A percentile compares a stretch with the other conserved stretches of the same genome.
These are phyloP conservation scores for Gonium pectorale DNA, from an alignment of 139 green algal genomes.

Conservation along the genomic window DNA sequence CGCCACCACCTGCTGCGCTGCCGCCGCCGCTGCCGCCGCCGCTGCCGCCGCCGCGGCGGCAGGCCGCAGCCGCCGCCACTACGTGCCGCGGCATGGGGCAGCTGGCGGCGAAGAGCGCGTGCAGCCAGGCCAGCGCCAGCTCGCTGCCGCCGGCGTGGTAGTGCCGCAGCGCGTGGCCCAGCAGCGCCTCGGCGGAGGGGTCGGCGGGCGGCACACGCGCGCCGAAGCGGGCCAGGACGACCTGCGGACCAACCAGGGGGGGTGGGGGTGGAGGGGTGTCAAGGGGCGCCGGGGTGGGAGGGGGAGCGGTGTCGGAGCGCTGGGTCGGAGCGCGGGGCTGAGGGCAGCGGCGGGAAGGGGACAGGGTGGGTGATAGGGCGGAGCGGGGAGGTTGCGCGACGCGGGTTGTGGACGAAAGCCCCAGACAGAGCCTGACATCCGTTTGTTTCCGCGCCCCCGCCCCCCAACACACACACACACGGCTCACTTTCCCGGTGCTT, in stretches of 20 bases:
- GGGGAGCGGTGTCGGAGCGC: too few relatives aligned
- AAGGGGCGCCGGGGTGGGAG: too few relatives aligned
- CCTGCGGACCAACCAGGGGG: slow-evolving; percentile 1
- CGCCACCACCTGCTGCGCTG: background rate
- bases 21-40: background rate
- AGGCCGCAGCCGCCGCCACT: slow-evolving; percentile 10
- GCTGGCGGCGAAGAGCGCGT: slow-evolving; percentile 51
- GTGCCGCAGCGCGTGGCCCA: slow-evolving; percentile 51
- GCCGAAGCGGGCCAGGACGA: slow-evolving; percentile 64
- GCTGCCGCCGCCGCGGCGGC: slow-evolving; percentile 10
- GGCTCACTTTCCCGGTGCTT: too few relatives aligned
- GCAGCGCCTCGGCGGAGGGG: slow-evolving; percentile 50
- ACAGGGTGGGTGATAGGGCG: too few relatives aligned
- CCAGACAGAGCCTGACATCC: too few relatives aligned
- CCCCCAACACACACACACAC: too few relatives aligned
- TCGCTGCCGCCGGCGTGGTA: slow-evolving; percentile 51
- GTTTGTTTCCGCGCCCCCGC: too few relatives aligned
- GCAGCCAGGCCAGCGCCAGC: slow-evolving; percentile 64
- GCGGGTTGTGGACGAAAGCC: too few relatives aligned
- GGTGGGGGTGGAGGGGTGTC: too few relatives aligned
- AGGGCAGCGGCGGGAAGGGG: too few relatives aligned
- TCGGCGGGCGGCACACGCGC: slow-evolving; percentile 34
- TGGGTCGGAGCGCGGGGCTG: too few relatives aligned
- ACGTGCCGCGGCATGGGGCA: background rate
- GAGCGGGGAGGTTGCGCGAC: too few relatives aligned